phyloP scores from a whole-genome alignment of 1,284 basidiomycete species.

The Xerocomus amazonicus region DNA sequence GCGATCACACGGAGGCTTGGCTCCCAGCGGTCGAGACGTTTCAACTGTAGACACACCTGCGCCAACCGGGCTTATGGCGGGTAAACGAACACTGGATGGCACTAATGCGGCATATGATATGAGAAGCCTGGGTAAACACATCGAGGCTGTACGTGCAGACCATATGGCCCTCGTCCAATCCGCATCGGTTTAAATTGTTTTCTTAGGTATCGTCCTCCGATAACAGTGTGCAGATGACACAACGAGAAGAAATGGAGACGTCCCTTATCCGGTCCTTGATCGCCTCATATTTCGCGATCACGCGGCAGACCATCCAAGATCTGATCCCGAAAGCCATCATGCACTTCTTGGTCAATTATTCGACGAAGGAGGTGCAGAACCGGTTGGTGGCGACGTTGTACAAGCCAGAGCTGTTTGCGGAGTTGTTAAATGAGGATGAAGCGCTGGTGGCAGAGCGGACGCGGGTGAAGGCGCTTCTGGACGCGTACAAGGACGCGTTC shows the following conservation, averaged over 20 bases:
- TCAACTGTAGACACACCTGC: slow-evolving; percentile 49
- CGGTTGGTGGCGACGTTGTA: slow-evolving; percentile 90
- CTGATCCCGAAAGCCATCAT: slow-evolving; percentile 96
- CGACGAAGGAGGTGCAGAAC: slow-evolving; percentile 96
- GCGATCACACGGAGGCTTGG: slow-evolving; percentile 19
- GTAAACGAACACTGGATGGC: slow-evolving; percentile 66
- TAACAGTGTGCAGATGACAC: slow-evolving; percentile 53
- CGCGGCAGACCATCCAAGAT: slow-evolving; percentile 95
- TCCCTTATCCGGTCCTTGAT: slow-evolving; percentile 93
- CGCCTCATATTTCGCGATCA: slow-evolving; percentile 93
- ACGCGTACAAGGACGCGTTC: slow-evolving; percentile 98
- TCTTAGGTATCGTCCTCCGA: slow-evolving; percentile 40
- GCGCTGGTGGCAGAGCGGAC: slow-evolving; percentile 89
- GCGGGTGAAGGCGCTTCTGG: slow-evolving; percentile 90
- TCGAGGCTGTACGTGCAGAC: slow-evolving; percentile 73
- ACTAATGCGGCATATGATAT: slow-evolving; percentile 92
- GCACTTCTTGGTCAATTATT: slow-evolving; percentile 95
- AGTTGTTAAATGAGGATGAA: slow-evolving; percentile 95
- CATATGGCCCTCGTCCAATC: not conserved
- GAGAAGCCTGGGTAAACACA: slow-evolving; percentile 97
- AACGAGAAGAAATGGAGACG: slow-evolving; percentile 95
- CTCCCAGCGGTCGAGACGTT: slow-evolving; percentile 55
- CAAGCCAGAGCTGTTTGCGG: slow-evolving; percentile 89
- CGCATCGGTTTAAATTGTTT: not conserved
- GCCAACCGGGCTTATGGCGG: slow-evolving; percentile 59